Conservation (phyloP, 805 yeast genomes). For the Soucietia sequanensis region DNA sequence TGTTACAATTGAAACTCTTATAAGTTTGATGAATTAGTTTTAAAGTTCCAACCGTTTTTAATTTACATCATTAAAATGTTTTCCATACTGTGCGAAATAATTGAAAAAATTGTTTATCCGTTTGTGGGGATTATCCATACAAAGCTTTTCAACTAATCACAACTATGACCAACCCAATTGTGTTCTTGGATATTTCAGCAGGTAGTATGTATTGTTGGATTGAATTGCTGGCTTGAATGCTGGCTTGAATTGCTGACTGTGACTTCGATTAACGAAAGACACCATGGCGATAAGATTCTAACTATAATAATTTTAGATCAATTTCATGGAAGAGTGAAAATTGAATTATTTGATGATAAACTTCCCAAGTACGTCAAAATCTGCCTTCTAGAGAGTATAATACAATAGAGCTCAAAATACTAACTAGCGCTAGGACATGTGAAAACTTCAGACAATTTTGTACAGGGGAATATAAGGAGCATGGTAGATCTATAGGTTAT, state of each 20-base stretch:
- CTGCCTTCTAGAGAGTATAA: neutral
- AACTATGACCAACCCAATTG: constrained; percentile 18
- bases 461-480: constrained; percentile 45
- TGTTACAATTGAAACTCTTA: too few species aligned
- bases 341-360: constrained; percentile 37
- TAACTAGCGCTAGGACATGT: constrained; percentile 26
- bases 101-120: too few species aligned
- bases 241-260: too few species aligned
- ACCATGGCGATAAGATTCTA: too few species aligned
- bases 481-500: constrained; percentile 44
- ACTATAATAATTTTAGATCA: constrained; percentile 13
- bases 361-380: constrained; percentile 32
- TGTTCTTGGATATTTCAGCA: constrained; percentile 40
- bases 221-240: too few species aligned
- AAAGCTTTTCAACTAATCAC: too few species aligned
- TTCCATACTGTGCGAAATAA: too few species aligned
- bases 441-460: constrained; percentile 55
- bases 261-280: too few species aligned
- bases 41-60: too few species aligned
- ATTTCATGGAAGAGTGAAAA: constrained; percentile 41
- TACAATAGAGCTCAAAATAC: constrained; percentile 4
- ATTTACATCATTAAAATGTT: too few species aligned
- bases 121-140: too few species aligned
- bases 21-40: too few species aligned
- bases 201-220: constrained; percentile 31